Base-by-base conservation (phyloP, 1,284 basidiomycete genomes). In the Cutaneotrichosporon cyanovorans region DNA sequence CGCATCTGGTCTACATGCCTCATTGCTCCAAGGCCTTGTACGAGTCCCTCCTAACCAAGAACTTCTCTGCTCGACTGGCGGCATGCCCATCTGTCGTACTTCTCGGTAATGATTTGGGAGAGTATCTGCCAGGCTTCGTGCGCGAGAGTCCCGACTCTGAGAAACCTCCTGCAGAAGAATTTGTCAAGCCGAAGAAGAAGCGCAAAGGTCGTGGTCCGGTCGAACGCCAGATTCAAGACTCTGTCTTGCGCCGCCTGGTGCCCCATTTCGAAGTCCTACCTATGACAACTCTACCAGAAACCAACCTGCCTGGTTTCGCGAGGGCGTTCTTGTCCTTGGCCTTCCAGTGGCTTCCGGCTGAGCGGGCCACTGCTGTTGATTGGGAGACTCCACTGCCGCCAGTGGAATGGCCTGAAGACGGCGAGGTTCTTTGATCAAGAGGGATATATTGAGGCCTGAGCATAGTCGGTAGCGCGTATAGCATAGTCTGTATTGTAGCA, bases 171-270 rank as follows among this genome's bases (percentile, higher is more conserved):
- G 35, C 21, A 9, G 57, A 48, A 14, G 61, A 60, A n/a, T 67
- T 67, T 44, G 51, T 46, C 10, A 69, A 68, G 49, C 55, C 66
- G 2, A 67, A 66, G 49, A 66, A 66, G 59, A 67, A 68, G 46
- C 52, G 63, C n/a, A 61, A 57, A 52, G 57, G 57, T 9, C 58
- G 56, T 20, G 53, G 42, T 0, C 40, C 38, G 11, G 41, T 19
- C 5, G 25, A 31, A 5, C 42, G 48, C 4, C 45, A 47, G 10
- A 11, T 50, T 9, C 53, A 56, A 37, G 66, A 68, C 45, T 53
- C 52, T 4, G 65, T 67, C 0, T 48, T 70, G n/a, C 52, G 54
- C 16, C 56, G 68, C 8, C 39, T 69, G 7, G 66, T 67, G 15
- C 65, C 65, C 3, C 58, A 66, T 37, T 57, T 67, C 35, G 54